Evolutionary conservation across 2,329 filamentous ascomycete genomes (phyloP).

Genomic region (Sporothrix brunneoviolacea): DNA sequence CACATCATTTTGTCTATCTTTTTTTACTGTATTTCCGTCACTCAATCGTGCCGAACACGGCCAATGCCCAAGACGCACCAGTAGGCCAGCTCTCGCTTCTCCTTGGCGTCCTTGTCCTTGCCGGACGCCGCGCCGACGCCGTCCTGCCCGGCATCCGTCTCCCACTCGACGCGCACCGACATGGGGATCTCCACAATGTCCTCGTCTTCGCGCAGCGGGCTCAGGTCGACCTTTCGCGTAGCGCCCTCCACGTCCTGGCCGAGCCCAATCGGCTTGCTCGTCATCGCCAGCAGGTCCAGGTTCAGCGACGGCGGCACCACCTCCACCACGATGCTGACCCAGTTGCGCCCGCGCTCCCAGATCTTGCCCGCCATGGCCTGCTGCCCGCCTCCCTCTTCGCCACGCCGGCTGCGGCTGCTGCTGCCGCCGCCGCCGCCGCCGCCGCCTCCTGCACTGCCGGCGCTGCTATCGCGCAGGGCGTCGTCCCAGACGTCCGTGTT

Average conservation of each 20-base stretch:
- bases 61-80: conserved; percentile 92
- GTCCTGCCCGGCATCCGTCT: conserved; percentile 57
- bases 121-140: conserved; percentile 51
- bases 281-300: conserved; percentile 28
- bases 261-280: conserved; percentile 23
- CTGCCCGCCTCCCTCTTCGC: conserved; percentile 39
- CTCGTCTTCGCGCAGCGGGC: conserved; percentile 51
- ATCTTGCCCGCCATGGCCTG: conserved; percentile 85
- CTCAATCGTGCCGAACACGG: conserved; percentile 55
- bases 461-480: conserved; percentile 60
- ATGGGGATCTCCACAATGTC: conserved; percentile 81
- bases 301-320: conserved; percentile 61
- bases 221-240: conserved; percentile 29
- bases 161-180: conserved; percentile 90
- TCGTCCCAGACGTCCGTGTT: conserved; percentile 89
- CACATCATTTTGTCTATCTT: no score
- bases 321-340: conserved; percentile 90
- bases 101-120: conserved; percentile 56
- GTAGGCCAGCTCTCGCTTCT: conserved; percentile 85
- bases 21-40: no score
- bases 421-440: conserved; percentile 29
- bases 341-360: conserved; percentile 91
- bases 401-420: conserved; percentile 29
- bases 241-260: conserved; percentile 24
- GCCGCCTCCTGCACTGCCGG: conserved; percentile 22